Base-by-base conservation (phyloP, 371 early-diverging fungal genomes). In the Apophysomyces trapeziformis region DNA sequence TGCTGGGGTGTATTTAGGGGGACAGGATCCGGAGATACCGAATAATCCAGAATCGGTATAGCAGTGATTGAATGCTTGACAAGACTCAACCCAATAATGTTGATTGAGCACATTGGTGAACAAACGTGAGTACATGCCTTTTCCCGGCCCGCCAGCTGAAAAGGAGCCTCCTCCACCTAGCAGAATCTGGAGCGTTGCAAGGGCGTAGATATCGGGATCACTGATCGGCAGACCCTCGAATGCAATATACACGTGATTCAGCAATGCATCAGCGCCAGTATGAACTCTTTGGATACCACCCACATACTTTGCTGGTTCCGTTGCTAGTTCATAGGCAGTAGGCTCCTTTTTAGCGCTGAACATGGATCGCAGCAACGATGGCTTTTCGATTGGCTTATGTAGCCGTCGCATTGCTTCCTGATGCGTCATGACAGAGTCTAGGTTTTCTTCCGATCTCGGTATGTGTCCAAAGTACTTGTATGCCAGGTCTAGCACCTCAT, bases 61-160 rank as follows among this genome's bases (percentile, higher is more conserved):
- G 65, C 93, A 89, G 71, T 94, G 94, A 71, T 93, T 93, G 80
- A 96, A 93, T 38, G 92, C 89, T 74, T 92, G 85, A 78, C 97
- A 97, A 6, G 90, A 92, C 69, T 99, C 97, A 14, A 97, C 90
- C 96, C 96, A 97, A 63, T 87, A 86, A 74, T 94, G 90, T 68
- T 93, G 94, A 76, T 97, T 97, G 64, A 99, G 84, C 3, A 99
- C 96, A 45, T 94, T 89, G 6, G 95, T 95, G 74, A 95, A 99
- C 41, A 99, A 83, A 14, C 98, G 91, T 14, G 97, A 96, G 84
- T 97, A 96, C 96, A 99, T 97, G 65, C 99, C 99, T 79, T 99
- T 97, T 26, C 99, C 99, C 0, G 99, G 99, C 1, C 99, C 99
- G 67, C 99, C 99, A 0, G 99, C 99, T 12, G 95, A 95, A 78